Evolutionary conservation across 2,329 filamentous ascomycete genomes (phyloP).

Genomic region (Blastomyces percursus): DNA sequence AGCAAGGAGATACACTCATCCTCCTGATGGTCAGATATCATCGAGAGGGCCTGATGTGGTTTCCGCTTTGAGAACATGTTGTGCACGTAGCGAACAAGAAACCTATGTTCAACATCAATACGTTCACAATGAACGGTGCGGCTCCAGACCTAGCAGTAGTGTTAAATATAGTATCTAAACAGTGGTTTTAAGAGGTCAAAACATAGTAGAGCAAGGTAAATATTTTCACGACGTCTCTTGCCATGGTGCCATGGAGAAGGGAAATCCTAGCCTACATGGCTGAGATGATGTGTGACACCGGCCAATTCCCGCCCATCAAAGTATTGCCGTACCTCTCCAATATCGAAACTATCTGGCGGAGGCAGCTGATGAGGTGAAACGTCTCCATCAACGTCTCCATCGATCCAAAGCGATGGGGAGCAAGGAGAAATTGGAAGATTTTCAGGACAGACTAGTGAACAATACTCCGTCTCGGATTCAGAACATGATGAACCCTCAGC

Average conservation of each 20-base stretch:
- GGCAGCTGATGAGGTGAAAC: not conserved
- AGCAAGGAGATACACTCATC: not conserved
- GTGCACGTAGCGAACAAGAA: not conserved
- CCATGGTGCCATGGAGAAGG: not conserved
- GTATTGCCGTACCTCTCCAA: no score
- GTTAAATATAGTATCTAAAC: not conserved
- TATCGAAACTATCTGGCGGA: not conserved
- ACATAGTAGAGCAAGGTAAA: not conserved
- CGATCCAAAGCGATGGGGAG: no score
- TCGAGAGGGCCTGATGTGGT: not conserved
- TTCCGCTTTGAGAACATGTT: conserved; percentile 1
- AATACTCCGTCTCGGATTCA: no score
- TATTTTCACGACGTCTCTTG: not conserved
- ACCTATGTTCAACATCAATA: not conserved
- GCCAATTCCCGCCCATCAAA: no score
- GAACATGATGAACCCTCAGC: no score
- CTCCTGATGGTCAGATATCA: not conserved
- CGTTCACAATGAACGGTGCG: not conserved
- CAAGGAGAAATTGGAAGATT: no score
- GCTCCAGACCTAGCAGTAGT: not conserved
- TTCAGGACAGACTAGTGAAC: no score
- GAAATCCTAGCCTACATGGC: no score
- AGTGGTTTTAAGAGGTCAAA: not conserved
- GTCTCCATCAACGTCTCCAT: no score
- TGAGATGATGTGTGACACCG: no score